Evolutionary conservation across 371 early-diverging fungal genomes (phyloP), one percentile per base, ranked within the genome.

Genomic region (Rhizopus microsporus): DNA sequence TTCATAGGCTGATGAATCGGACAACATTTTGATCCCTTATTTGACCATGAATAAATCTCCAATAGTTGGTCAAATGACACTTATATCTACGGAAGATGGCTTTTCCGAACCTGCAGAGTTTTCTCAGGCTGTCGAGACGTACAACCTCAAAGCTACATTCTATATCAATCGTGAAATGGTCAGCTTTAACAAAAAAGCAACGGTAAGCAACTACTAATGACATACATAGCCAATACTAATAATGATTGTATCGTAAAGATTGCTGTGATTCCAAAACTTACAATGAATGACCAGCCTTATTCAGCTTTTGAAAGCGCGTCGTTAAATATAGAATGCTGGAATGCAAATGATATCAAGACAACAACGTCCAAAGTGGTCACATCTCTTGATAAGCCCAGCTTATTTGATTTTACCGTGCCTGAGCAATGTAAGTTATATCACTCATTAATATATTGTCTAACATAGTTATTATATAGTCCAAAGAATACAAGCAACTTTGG

Each of bases 151-250:
- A 0, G 63, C 80, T 3, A 46, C 63, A 1, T 82, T 74, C 39
- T 75, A 77, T 44, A 57, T 85, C 4, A 71, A 85, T 46, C 64
- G 63, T 5, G 85, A 85, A 59, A 71, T 77, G 43, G 54, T 80
- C 9, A 43, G 73, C 1, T 62, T 69, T 5, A 80, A 75, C 37
- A 67, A 75, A 7, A 59, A 37, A 31, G 70, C 78, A 3, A 77
- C 78, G 56, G 83, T 55, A 42, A 37, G 29, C 10, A 30, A 37
- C 8, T 16, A 44, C 13, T 5, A 8, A 42, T 51, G n/a, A 31
- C 7, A 43, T 5, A 31, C 12, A 34, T 17, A 40, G n/a, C 5
- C 16, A 37, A 16, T 13, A 15, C 23, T 29, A 31, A 17, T 17
- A 5, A 4, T 30, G 7, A 1, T 43, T 43, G 13, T 43, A 12